Evolutionary conservation across 2,329 filamentous ascomycete species (phyloP), one percentile per base, ranked within the genome.

Genomic region (Neofusicoccum ribis): DNA sequence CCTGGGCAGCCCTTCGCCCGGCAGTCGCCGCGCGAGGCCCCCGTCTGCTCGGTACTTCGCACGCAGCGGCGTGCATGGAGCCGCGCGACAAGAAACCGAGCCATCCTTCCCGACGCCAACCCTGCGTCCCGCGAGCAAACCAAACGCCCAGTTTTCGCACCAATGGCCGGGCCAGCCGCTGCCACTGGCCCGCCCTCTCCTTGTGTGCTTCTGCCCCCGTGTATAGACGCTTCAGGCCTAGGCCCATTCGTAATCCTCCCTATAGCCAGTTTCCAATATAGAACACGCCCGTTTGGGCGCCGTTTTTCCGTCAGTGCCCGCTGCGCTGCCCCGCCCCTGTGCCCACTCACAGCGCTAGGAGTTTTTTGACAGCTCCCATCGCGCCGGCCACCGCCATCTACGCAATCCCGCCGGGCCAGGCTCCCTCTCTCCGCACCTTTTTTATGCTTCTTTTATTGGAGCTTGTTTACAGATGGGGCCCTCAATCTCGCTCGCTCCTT

Each of bases 241-340:
- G 56, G 3, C 41, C 41, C 27, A 60, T 60, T 60, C 43, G 56
- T 60, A 36, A 60, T 46, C 23, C 23, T 59, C 17, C 54, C 54
- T 59, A 59, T 60, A 60, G 41, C 56, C 15, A 36, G 56, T 60
- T 47, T 60, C 56, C 56, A n/a, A 47, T 60, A 47, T 60, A 47
- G 52, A 58, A 43, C 17, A 27, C 52, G 31, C 37, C 31, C 52
- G 12, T 37, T n/a, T 17, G 17, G 12, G 8, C 36, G 17, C 39
- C 39, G 15, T 8, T 9, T 37, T 20, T 34, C 5, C 3, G 12
- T 17, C 54, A 20, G 23, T 34, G 20, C 27, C 27, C 27, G 6
- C 27, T 31, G 27, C 27, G 1, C 5, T 31, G 27, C 27, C 27
- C 27, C 27, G 27, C 27, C 27, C 27, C 27, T 31, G 27, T 31